Evolutionary conservation across 2,329 filamentous ascomycete genomes (phyloP).

Genomic region (Diaporthe sp.): DNA sequence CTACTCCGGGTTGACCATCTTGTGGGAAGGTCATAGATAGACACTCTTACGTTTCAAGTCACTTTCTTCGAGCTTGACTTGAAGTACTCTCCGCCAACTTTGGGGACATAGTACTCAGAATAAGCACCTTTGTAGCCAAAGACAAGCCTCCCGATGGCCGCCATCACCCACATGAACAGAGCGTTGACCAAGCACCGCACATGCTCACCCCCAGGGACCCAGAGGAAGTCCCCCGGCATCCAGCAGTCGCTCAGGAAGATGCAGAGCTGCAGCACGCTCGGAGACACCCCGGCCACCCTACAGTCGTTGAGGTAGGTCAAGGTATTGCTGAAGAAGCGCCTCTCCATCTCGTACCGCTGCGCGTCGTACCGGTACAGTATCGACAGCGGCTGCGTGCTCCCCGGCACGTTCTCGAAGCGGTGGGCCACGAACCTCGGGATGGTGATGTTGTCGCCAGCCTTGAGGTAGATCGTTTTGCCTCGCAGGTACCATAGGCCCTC

Average conservation of each 20-base stretch:
- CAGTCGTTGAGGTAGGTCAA: conserved; percentile 19
- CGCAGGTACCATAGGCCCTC: conserved; percentile 17
- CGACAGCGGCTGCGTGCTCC: conserved; percentile 19
- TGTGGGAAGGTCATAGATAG: neutral
- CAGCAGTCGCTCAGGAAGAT: conserved; percentile 17
- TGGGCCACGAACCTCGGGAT: conserved; percentile 9
- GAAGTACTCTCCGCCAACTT: neutral
- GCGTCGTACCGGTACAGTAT: conserved; percentile 18
- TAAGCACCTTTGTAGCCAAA: conserved; percentile 12
- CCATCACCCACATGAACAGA: neutral
- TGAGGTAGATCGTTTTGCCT: conserved; percentile 11
- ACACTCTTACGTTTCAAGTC: neutral
- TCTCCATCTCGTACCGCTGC: conserved; percentile 22
- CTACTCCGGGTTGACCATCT: neutral
- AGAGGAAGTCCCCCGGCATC: conserved; percentile 12
- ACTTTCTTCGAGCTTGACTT: neutral
- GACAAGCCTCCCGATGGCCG: neutral
- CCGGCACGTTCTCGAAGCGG: conserved; percentile 16
- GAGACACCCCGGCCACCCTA: neutral
- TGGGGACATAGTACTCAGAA: neutral
- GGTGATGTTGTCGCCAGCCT: conserved; percentile 19
- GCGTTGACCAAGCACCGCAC: conserved; percentile 5
- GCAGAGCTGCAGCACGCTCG: conserved; percentile 11
- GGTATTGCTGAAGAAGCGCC: conserved; percentile 27
- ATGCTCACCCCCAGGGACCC: conserved; percentile 4